A percentile compares a stretch with the other conserved stretches of the same genome.
These are phyloP conservation scores for Amauroascus verrucosus DNA, from an alignment of 2,329 filamentous ascomycete species.

Conservation along the genomic window DNA sequence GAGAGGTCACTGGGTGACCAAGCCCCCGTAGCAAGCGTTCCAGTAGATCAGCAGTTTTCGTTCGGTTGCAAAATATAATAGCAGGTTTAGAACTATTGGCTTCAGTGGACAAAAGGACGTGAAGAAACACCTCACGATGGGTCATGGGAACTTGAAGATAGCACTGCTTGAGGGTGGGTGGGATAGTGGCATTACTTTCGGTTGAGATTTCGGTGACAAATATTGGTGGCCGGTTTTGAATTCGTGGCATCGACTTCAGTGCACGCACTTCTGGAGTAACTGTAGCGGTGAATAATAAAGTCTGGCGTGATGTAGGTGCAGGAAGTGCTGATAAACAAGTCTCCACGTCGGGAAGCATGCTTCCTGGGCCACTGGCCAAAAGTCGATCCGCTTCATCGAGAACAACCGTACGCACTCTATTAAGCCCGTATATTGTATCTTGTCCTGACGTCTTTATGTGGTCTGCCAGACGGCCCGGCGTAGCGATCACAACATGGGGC, in stretches of 20 bases:
- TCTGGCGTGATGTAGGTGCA: conserved; percentile 69
- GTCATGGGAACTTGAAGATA: conserved; percentile 84
- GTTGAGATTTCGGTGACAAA: conserved; percentile 80
- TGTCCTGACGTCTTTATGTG: conserved; percentile 85
- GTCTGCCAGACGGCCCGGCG: conserved; percentile 83
- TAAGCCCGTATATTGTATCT: conserved; percentile 75
- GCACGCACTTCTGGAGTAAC: conserved; percentile 86
- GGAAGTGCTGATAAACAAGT: conserved; percentile 77
- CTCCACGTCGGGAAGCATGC: conserved; percentile 90
- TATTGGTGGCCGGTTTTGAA: conserved; percentile 60
- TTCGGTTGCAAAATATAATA: conserved; percentile 93
- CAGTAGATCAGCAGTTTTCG: conserved; percentile 74
- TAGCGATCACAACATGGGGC: conserved; percentile 89
- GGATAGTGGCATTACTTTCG: conserved; percentile 60
- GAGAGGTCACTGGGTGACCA: conserved; percentile 77
- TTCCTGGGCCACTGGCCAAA: conserved; percentile 62
- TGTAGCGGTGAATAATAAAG: conserved; percentile 89
- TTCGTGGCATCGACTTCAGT: conserved; percentile 64
- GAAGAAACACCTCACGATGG: conserved; percentile 89
- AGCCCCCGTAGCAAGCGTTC: conserved; percentile 80
- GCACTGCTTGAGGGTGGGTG: conserved; percentile 67
- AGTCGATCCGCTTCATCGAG: conserved; percentile 93
- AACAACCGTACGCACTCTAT: conserved; percentile 72
- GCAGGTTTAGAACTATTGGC: conserved; percentile 63
- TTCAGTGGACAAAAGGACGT: conserved; percentile 73